phyloP scores from a whole-genome alignment of 129 eudicot genomes.

The Artemisia argyi region DNA sequence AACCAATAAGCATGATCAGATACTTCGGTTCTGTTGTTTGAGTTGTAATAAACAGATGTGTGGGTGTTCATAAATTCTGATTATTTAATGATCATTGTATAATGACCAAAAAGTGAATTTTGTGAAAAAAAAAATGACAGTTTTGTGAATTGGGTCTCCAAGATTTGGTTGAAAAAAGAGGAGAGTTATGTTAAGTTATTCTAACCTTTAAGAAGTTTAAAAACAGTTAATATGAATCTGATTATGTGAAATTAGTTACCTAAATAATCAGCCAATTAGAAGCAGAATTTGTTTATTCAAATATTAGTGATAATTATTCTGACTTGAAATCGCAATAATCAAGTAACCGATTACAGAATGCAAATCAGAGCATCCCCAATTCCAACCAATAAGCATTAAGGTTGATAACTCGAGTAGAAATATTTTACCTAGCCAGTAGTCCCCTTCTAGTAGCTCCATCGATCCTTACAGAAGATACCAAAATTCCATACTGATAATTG shows the following conservation, averaged over 20 bases:
- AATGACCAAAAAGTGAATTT: neutral
- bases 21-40: too few relatives aligned
- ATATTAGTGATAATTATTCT: neutral
- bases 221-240: neutral
- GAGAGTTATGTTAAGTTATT: neutral
- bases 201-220: neutral
- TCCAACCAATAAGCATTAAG: neutral
- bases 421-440: slow-evolving; percentile 50
- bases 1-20: neutral
- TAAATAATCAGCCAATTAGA: neutral
- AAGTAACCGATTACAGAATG: neutral
- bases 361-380: neutral
- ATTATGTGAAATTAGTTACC: neutral
- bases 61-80: neutral
- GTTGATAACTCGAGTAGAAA: slow-evolving; percentile 16
- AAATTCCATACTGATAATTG: slow-evolving; percentile 74
- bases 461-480: slow-evolving; percentile 57
- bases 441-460: slow-evolving; percentile 44
- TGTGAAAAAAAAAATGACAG: neutral
- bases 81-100: neutral
- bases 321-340: neutral
- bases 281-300: slow-evolving; percentile 3
- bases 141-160: neutral
- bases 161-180: neutral
- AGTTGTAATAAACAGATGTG: neutral